Conservation (phyloP, 1,284 basidiomycete species). For the Meripilus lineatus region DNA sequence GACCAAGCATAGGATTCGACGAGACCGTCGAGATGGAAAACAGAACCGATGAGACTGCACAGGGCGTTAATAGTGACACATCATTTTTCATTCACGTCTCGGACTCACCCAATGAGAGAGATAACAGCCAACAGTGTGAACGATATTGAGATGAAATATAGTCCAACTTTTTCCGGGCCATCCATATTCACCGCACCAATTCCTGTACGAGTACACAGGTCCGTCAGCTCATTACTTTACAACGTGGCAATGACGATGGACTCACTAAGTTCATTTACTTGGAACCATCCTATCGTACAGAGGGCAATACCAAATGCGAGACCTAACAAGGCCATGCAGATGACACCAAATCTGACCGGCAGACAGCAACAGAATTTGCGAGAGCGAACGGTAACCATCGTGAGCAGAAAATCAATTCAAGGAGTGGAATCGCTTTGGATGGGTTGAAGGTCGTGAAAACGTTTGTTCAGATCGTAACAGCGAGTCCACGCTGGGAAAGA, state of each 20-base stretch:
- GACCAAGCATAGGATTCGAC: constrained; percentile 42
- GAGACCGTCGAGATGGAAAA: constrained; percentile 37
- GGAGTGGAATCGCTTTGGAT: constrained; percentile 7
- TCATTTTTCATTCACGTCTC: neutral
- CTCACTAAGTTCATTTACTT: constrained; percentile 21
- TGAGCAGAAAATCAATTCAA: constrained; percentile 10
- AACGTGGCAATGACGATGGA: constrained; percentile 1
- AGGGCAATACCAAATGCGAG: constrained; percentile 40
- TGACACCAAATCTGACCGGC: constrained; percentile 57
- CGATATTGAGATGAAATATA: constrained; percentile 42
- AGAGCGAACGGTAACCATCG: constrained; percentile 26
- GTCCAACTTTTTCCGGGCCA: constrained; percentile 34
- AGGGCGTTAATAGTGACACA: neutral
- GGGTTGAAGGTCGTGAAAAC: neutral
- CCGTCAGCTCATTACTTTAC: neutral
- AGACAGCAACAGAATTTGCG: constrained; percentile 56
- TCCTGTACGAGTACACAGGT: constrained; percentile 10
- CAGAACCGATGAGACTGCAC: constrained; percentile 42
- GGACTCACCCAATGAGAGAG: constrained; percentile 46
- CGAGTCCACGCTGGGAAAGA: neutral
- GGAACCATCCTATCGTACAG: constrained; percentile 39
- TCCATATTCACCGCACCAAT: constrained; percentile 19
- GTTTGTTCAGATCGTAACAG: neutral
- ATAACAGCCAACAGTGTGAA: constrained; percentile 44
- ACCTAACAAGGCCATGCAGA: constrained; percentile 46